Base-by-base conservation (phyloP, 495 filamentous ascomycete species). In the Lasiosphaeriaceae sp. region DNA sequence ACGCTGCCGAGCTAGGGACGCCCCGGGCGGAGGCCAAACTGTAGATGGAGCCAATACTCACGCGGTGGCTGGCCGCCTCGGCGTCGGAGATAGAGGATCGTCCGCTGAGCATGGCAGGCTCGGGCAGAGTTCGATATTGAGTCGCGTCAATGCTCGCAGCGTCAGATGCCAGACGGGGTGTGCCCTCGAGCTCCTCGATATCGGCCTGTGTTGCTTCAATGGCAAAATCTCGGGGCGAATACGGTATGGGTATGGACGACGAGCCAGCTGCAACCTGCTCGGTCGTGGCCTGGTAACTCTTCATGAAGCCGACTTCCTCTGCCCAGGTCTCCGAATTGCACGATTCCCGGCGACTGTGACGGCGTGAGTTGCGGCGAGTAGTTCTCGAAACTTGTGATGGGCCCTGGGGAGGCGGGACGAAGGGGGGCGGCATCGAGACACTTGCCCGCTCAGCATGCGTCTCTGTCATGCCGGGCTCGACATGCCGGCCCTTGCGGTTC, bases 41-140 rank as follows among this genome's bases (percentile, higher is more conserved):
- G 61, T 85, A 86, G 41, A 88, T 64, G 11, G 86, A 87, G 12
- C 84, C 84, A 52, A 84, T 77, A 47, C 84, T 87, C 67, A 87
- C 74, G 24, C 86, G 81, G 61, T 86, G 85, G 19, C 74, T 78
- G 35, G 80, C 26, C 4, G 26, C 78, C n/a, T 71, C 72, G 12
- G 61, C 55, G 26, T 76, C 70, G 31, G 64, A 73, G 52, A 59
- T 60, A 12, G 72, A 69, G 3, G 73, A 72, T n/a, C 69, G 71
- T 31, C 66, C 67, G 39, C 71, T 72, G 47, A 71, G 71, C 20
- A 80, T 56, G 24, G 71, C 73, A 22, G 78, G 63, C 39, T 86
- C 83, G 16, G 74, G 74, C 6, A 80, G 62, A 35, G 60, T 63
- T 56, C 58, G 68, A 58, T 60, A 63, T 53, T 64, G 49, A 17